Base-by-base conservation (phyloP, 768 basidiomycete genomes). In the Naematelia aurantialba region DNA sequence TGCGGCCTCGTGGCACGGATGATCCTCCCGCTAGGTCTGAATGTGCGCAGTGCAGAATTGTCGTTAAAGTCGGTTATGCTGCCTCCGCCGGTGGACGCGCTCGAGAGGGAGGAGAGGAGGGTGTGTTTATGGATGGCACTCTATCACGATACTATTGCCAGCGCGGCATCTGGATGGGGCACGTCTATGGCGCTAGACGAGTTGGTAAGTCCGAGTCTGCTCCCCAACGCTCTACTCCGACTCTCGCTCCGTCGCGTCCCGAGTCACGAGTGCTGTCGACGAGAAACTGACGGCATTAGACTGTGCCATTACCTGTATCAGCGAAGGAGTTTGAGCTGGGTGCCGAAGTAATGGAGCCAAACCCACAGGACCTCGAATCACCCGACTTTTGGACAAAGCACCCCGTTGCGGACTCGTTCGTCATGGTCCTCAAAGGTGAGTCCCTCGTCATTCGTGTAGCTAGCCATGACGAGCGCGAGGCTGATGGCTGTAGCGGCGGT, bases 41-140 rank as follows among this genome's bases (percentile, higher is more conserved):
- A 69, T 45, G 69, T 71, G 5, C 63, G 72, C 45, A 63, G 58
- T 22, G 69, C 72, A 13, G 68, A 70, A 44, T 45, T 70, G 21
- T 70, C 71, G 3, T 63, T 73, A 29, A 73, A 73, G 45, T 61
- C 59, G 2, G 72, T 69, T 27, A 74, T 75, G 66, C 59, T 77
- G 3, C 64, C 63, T 1, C 70, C 72, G 13, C 65, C 76, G 1
- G 58, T 45, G 2, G 72, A 77, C 45, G 72, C 63, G 1, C 47
- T 77, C 1, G 76, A 77, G 51, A 56, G 74, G 21, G 72, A 77
- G 48, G 76, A 77, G 49, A 49, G 76, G 25, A 52, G 67, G 51
- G 66, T 51, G 2, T 60, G 72, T 2, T 52, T 74, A n/a, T 77
- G 76, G 76, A 69, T 70, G 60, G 70, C 70, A 4, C 62, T 74